Evolutionary conservation across 345 rosid genomes (phyloP).

Genomic region (Pistacia vera): DNA sequence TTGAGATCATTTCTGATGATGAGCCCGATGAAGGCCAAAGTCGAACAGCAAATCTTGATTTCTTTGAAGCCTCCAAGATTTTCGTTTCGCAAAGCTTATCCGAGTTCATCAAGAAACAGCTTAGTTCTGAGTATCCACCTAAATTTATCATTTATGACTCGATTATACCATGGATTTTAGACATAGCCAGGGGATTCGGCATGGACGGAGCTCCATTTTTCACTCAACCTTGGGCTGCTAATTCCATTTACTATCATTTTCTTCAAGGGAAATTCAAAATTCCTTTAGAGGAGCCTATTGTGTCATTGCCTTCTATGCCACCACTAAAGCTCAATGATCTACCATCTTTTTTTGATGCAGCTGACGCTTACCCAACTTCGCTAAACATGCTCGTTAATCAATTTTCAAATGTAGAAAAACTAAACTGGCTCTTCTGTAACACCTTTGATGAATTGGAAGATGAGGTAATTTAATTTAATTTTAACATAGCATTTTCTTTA

Average conservation of each 20-base stretch:
- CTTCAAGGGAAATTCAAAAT: conserved; percentile 17
- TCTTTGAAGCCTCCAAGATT: not conserved
- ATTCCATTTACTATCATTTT: conserved; percentile 14
- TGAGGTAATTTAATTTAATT: conserved; percentile 31
- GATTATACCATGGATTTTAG: not conserved
- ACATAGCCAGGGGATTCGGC: conserved; percentile 14
- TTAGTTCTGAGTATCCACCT: not conserved
- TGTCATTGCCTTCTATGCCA: conserved; percentile 26
- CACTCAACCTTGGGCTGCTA: conserved; percentile 25
- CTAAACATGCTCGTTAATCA: conserved; percentile 22
- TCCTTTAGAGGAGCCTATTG: not conserved
- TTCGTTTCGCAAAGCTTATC: conserved; percentile 31
- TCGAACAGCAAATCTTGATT: not conserved
- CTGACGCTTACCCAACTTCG: conserved; percentile 20
- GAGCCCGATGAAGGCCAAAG: not conserved
- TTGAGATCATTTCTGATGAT: conserved; percentile 10
- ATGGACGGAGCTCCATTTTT: conserved; percentile 20
- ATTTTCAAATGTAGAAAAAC: conserved; percentile 38
- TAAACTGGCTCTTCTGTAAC: conserved; percentile 38
- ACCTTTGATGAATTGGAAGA: conserved; percentile 48
- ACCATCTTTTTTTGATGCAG: conserved; percentile 43
- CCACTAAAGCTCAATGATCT: conserved; percentile 37
- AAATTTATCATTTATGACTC: conserved; percentile 4
- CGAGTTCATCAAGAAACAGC: conserved; percentile 22
- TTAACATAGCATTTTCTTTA: no score